Evolutionary conservation across 2,329 filamentous ascomycete species (phyloP).

Genomic region (Colletotrichum orbiculare): DNA sequence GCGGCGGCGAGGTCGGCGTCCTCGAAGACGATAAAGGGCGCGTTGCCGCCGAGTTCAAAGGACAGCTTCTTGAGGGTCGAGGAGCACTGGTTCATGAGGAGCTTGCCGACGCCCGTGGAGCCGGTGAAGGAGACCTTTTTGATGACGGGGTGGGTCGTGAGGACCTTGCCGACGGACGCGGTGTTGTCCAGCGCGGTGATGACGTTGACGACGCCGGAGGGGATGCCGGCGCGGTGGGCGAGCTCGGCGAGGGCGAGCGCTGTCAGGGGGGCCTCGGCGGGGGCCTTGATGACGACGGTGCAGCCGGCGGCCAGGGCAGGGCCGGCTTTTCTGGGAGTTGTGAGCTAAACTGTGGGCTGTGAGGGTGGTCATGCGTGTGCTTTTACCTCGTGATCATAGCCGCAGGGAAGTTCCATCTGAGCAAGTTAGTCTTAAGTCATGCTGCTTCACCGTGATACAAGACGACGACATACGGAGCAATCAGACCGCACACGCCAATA

Average conservation of each 20-base stretch:
- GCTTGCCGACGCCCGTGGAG: slow-evolving; percentile 75
- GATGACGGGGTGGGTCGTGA: slow-evolving; percentile 75
- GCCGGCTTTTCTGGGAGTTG: slow-evolving; percentile 74
- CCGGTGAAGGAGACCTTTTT: slow-evolving; percentile 86
- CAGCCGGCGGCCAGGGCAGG: slow-evolving; percentile 76
- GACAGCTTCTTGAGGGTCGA: slow-evolving; percentile 74
- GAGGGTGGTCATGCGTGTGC: too few species aligned
- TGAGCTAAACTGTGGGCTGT: too few species aligned
- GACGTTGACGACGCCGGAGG: slow-evolving; percentile 81
- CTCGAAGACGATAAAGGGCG: slow-evolving; percentile 71
- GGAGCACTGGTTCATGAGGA: slow-evolving; percentile 81
- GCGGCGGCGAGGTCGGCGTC: slow-evolving; percentile 75
- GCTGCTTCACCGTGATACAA: too few species aligned
- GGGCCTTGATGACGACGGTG: slow-evolving; percentile 72
- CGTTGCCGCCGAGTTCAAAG: slow-evolving; percentile 75
- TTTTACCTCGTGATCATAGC: slow-evolving; percentile 43
- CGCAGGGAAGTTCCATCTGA: slow-evolving; percentile 73
- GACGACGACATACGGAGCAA: slow-evolving; percentile 64
- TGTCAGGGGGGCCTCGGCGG: slow-evolving; percentile 75
- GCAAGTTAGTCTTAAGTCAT: too few species aligned
- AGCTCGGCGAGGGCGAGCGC: slow-evolving; percentile 74
- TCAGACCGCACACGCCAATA: slow-evolving; percentile 79
- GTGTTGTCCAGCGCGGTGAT: slow-evolving; percentile 67
- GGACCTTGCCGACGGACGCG: slow-evolving; percentile 65
- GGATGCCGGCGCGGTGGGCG: slow-evolving; percentile 80